Percentiles rank a stretch among this genome's conserved stretches.
Evolutionary conservation across 176 grass and related monocot genomes (phyloP).

Genomic region (Cenchrus purpureus): DNA sequence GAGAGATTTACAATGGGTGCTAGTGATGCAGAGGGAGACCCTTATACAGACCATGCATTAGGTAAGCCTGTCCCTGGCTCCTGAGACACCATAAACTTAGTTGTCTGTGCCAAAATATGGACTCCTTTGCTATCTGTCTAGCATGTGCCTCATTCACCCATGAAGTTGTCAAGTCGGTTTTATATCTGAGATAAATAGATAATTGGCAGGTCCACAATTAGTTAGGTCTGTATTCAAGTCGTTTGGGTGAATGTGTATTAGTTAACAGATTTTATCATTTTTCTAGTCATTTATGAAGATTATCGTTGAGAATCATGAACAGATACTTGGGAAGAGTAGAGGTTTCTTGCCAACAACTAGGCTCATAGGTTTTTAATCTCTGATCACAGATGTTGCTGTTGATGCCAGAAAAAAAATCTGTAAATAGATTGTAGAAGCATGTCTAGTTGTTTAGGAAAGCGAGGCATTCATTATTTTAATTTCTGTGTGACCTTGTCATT

Average conservation of each 20-base stretch:
- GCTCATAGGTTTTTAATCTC: too few species aligned
- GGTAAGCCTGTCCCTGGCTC: slow-evolving; percentile 29
- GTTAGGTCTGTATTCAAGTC: background rate
- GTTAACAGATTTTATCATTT: slow-evolving; percentile 7
- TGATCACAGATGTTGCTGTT: too few species aligned
- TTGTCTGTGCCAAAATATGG: slow-evolving; percentile 16
- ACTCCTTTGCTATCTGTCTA: background rate
- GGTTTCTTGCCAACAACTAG: background rate
- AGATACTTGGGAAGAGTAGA: background rate
- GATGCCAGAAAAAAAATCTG: too few species aligned
- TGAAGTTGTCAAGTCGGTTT: background rate
- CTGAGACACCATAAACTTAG: background rate
- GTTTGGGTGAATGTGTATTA: background rate
- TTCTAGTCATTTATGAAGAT: background rate
- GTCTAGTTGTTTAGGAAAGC: too few species aligned
- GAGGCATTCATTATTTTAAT: too few species aligned
- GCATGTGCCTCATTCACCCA: slow-evolving; percentile 1
- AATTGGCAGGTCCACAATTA: background rate
- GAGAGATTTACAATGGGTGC: slow-evolving; percentile 42
- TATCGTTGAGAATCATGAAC: background rate
- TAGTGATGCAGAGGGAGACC: slow-evolving; percentile 37
- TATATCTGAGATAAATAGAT: background rate
- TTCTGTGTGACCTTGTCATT: too few species aligned
- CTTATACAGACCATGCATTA: slow-evolving; percentile 38
- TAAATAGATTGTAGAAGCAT: too few species aligned